Percentiles rank a stretch among this genome's conserved stretches.
These are phyloP conservation scores for Schwanniomyces sp. DNA, from an alignment of 805 yeast genomes.

Conservation along the genomic window DNA sequence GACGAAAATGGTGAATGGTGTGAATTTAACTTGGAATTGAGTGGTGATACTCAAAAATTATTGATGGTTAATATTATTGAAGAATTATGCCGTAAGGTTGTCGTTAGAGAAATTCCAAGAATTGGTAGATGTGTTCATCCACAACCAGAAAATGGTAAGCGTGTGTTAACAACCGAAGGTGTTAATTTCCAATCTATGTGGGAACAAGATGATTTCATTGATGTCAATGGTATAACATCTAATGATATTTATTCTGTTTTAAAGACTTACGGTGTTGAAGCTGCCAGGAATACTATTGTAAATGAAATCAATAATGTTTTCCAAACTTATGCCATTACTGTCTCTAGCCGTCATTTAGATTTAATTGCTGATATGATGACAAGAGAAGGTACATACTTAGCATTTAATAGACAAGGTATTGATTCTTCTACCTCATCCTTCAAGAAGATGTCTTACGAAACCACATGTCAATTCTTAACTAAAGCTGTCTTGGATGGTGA, in stretches of 20 bases:
- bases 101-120: constrained; percentile 86
- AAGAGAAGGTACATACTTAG: constrained; percentile 93
- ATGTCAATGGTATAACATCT: constrained; percentile 85
- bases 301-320: constrained; percentile 94
- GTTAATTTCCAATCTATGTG: constrained; percentile 97
- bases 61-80: constrained; percentile 97
- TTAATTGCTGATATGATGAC: constrained; percentile 99
- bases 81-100: constrained; percentile 83
- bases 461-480: constrained; percentile 95
- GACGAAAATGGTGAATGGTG: constrained; percentile 91
- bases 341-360: constrained; percentile 90
- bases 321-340: constrained; percentile 93
- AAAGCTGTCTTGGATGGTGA: constrained; percentile 94
- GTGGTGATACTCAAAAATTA: constrained; percentile 85
- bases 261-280: constrained; percentile 95
- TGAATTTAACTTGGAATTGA: constrained; percentile 78
- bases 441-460: constrained; percentile 98
- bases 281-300: constrained; percentile 96
- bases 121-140: constrained; percentile 95
- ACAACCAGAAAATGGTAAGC: constrained; percentile 60
- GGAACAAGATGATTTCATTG: constrained; percentile 92
- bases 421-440: constrained; percentile 93
- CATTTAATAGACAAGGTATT: constrained; percentile 98
- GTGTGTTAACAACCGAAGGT: constrained; percentile 92
- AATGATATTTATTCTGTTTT: constrained; percentile 92